phyloP scores from a whole-genome alignment of 2,329 filamentous ascomycete species.

The Ilyonectria mors-panacis region DNA sequence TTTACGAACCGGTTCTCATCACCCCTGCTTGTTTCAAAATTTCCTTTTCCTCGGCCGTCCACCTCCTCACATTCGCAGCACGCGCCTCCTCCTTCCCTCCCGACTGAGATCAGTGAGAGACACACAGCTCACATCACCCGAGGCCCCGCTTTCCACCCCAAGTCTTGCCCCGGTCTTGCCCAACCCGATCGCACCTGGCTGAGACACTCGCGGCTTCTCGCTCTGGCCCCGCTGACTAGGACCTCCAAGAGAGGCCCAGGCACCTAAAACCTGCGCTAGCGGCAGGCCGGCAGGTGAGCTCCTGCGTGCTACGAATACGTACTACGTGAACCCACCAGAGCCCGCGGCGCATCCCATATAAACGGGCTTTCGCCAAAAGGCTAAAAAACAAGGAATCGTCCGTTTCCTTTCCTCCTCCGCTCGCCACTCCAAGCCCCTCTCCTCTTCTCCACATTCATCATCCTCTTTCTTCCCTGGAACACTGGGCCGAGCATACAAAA shows the following conservation, averaged over 20 bases:
- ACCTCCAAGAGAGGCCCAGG: background rate
- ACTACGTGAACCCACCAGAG: background rate
- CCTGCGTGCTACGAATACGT: background rate
- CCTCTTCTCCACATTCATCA: background rate
- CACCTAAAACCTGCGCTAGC: conserved; percentile 1
- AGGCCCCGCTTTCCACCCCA: background rate
- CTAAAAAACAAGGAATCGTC: conserved; percentile 23
- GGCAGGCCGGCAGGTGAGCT: conserved; percentile 5
- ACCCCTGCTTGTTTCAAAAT: background rate
- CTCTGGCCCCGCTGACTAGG: background rate
- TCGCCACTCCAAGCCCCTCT: background rate
- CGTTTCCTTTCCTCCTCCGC: conserved; percentile 2
- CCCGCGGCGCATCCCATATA: conserved; percentile 3
- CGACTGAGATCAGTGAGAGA: background rate
- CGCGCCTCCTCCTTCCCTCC: background rate
- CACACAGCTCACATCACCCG: background rate
- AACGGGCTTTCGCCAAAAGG: conserved; percentile 5
- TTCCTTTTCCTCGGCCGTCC: background rate
- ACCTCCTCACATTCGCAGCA: background rate
- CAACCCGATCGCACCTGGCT: background rate
- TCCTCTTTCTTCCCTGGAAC: background rate
- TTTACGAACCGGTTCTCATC: background rate
- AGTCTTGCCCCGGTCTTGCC: background rate
- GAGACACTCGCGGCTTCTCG: conserved; percentile 8
- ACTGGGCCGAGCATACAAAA: background rate